Percentiles rank a stretch among this genome's conserved stretches.
Conservation (phyloP, 805 yeast genomes). For the Teunomyces tritomae region DNA sequence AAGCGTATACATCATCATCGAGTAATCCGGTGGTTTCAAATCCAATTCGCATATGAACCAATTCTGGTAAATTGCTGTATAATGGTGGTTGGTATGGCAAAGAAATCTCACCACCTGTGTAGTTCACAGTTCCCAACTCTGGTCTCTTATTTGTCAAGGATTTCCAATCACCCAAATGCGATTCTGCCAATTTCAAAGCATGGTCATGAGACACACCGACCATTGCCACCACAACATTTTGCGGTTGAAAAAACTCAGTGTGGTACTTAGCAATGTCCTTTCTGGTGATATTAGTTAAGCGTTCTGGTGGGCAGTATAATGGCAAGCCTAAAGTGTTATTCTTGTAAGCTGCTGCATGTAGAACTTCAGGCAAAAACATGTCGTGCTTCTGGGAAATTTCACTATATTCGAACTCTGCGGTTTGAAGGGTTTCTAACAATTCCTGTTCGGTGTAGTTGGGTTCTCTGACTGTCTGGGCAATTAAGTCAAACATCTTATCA, state of each 20-base stretch:
- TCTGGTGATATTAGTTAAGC: slow-evolving; percentile 53
- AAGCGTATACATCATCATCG: slow-evolving; percentile 83
- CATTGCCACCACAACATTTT: slow-evolving; percentile 79
- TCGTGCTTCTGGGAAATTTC: slow-evolving; percentile 86
- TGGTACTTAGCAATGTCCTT: slow-evolving; percentile 60
- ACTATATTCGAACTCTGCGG: slow-evolving; percentile 77
- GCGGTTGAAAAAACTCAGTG: slow-evolving; percentile 67
- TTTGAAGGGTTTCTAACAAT: slow-evolving; percentile 64
- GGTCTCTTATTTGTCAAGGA: slow-evolving; percentile 12
- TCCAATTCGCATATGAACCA: slow-evolving; percentile 81
- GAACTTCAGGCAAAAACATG: slow-evolving; percentile 80
- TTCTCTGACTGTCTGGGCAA: slow-evolving; percentile 72
- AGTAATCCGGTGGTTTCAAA: slow-evolving; percentile 84
- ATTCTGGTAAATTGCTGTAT: slow-evolving; percentile 60
- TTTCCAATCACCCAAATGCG: slow-evolving; percentile 63
- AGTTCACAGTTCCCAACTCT: slow-evolving; percentile 56
- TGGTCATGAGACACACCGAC: slow-evolving; percentile 74
- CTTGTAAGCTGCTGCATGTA: slow-evolving; percentile 78
- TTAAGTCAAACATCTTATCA: slow-evolving; percentile 69
- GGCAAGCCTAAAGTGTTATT: slow-evolving; percentile 82
- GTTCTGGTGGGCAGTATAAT: slow-evolving; percentile 72
- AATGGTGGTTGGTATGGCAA: slow-evolving; percentile 41
- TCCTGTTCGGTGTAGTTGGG: slow-evolving; percentile 73
- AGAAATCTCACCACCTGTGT: slow-evolving; percentile 48
- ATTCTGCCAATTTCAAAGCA: slow-evolving; percentile 63